phyloP scores from a whole-genome alignment of 768 basidiomycete species.

The Psilocybe azurescens region DNA sequence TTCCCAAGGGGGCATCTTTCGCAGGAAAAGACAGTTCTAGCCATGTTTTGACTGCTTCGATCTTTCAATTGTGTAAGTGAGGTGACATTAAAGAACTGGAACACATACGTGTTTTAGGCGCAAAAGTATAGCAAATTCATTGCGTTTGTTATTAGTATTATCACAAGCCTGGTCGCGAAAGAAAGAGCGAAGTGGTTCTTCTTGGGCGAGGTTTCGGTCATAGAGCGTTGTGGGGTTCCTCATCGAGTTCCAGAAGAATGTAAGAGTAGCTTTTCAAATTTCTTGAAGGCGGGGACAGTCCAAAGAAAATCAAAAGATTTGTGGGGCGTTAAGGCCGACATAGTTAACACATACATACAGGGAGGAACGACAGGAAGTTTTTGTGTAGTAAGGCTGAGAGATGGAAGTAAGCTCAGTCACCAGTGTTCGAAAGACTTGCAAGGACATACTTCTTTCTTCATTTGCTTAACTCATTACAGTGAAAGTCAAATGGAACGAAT shows the following conservation, averaged over 20 bases:
- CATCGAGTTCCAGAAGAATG: not conserved
- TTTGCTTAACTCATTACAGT: not conserved
- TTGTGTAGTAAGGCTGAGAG: not conserved
- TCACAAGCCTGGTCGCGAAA: not conserved
- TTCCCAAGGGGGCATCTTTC: not conserved
- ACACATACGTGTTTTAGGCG: not conserved
- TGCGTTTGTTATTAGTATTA: not conserved
- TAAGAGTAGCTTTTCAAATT: not conserved
- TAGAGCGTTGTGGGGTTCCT: not conserved
- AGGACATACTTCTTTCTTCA: not conserved
- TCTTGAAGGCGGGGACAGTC: no score
- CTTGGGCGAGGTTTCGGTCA: not conserved
- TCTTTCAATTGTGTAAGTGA: not conserved
- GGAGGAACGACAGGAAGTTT: not conserved
- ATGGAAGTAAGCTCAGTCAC: not conserved
- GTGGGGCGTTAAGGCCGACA: no score
- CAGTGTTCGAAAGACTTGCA: not conserved
- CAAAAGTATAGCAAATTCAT: not conserved
- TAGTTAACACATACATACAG: not conserved
- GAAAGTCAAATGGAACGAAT: no score
- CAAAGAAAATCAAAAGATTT: no score
- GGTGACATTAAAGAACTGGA: not conserved
- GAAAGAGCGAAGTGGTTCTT: slow-evolving; percentile 4
- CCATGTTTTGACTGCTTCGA: not conserved
- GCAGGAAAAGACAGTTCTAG: not conserved